Evolutionary conservation across 2,329 filamentous ascomycete genomes (phyloP).

Genomic region (Fusarium sp.): DNA sequence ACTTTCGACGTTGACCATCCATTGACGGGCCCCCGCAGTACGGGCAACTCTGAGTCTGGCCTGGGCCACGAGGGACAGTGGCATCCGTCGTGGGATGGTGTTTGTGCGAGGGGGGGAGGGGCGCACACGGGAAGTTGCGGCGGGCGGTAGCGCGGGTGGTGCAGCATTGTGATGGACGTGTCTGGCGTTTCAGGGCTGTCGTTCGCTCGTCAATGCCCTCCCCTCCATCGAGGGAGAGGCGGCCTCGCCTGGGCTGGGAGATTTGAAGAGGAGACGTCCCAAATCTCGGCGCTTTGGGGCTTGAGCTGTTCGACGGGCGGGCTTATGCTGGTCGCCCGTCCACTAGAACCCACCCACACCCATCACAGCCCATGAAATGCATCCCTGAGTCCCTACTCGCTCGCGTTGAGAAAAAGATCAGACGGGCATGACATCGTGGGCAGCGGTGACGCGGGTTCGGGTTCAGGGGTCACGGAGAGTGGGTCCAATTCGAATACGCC

Average conservation of each 20-base stretch:
- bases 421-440: slow-evolving; percentile 17
- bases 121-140: slow-evolving; percentile 18
- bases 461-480: slow-evolving; percentile 36
- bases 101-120: slow-evolving; percentile 14
- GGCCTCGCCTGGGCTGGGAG: not conserved
- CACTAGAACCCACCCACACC: slow-evolving; percentile 7
- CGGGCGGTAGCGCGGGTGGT: slow-evolving; percentile 6
- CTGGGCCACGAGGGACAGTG: slow-evolving; percentile 20
- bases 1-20: slow-evolving; percentile 5
- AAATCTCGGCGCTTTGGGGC: not conserved
- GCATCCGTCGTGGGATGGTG: slow-evolving; percentile 13
- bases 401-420: slow-evolving; percentile 16
- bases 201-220: not conserved
- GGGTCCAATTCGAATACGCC: slow-evolving; percentile 30
- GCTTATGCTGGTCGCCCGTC: slow-evolving; percentile 9
- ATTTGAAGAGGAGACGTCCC: not conserved
- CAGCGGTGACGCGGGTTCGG: slow-evolving; percentile 34
- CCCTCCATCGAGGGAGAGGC: not conserved
- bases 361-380: not conserved
- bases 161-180: slow-evolving; percentile 35
- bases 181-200: slow-evolving; percentile 40
- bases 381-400: slow-evolving; percentile 3
- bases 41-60: not conserved
- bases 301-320: not conserved
- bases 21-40: not conserved